Evolutionary conservation across 2,329 filamentous ascomycete genomes (phyloP), one percentile per base, ranked within the genome.

Genomic region (Colletotrichum musae): DNA sequence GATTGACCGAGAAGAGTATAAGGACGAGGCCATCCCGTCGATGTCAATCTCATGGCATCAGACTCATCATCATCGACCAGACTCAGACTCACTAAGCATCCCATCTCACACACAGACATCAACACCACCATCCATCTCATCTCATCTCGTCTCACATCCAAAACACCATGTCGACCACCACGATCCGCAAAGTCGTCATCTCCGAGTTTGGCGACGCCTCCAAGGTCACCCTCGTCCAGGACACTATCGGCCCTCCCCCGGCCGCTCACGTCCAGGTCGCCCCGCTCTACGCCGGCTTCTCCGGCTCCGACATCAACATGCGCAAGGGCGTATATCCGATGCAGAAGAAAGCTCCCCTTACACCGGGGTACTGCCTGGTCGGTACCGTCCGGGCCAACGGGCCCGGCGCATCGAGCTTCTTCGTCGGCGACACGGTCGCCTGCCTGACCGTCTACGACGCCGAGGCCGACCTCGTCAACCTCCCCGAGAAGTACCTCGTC

Each of bases 301-400:
- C 80, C 1, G 85, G 85, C 43, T 75, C 79, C 68, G 85, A 87
- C 72, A 80, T 86, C 74, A 81, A 82, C 70, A 87, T 87, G 85
- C 82, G 85, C 24, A 75, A 80, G 21, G 85, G 85, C 64, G 72
- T 70, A n/a, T 87, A 87, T 70, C 84, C 84, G 1, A 71, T 83
- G 64, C 83, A 86, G 71, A 80, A 73, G 60, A 75, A 77, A 12
- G 81, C 84, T 0, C 85, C 85, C 2, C 73, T 87, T 1, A 86
- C 83, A 0, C 84, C 85, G 0, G 85, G 85, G 54, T 87, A 87
- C 76, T 82, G 78, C 72, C 80, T 85, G 36, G 78, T 84, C 68
- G 85, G 85, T 39, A 78, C 76, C 16, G 81, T 86, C 52, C 75
- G 73, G 64, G 64, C 73, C 24, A 80, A 79, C 70, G 84, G 84